phyloP scores from a whole-genome alignment of 2,329 filamentous ascomycete species.

The Epicoccum sorghinum region DNA sequence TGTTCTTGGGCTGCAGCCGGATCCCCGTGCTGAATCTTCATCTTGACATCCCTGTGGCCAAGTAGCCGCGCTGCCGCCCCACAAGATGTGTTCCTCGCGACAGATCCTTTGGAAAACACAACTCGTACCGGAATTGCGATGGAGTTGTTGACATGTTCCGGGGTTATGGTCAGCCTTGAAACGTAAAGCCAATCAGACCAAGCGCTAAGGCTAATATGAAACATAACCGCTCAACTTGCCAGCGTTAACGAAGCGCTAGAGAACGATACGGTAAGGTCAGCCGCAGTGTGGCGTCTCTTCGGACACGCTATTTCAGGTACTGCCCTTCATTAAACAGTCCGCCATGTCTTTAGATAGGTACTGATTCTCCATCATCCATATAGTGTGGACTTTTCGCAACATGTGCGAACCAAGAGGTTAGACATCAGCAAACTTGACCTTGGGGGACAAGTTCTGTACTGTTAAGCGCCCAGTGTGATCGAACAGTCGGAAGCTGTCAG shows the following conservation, averaged over 20 bases:
- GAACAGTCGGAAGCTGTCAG: constrained; percentile 14
- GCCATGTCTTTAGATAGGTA: constrained; percentile 3
- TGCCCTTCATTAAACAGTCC: constrained; percentile 34
- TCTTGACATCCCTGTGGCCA: constrained; percentile 20
- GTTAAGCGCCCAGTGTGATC: constrained; percentile 8
- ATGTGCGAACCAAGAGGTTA: constrained; percentile 14
- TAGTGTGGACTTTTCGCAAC: constrained; percentile 16
- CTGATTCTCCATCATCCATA: constrained; percentile 10
- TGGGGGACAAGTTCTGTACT: background rate
- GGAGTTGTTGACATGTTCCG: constrained; percentile 25
- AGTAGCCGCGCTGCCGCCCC: constrained; percentile 24
- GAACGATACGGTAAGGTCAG: constrained; percentile 21
- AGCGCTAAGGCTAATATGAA: constrained; percentile 37
- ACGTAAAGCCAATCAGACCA: constrained; percentile 32
- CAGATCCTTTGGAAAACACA: constrained; percentile 26
- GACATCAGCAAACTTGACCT: background rate
- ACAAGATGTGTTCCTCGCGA: constrained; percentile 33
- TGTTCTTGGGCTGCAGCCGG: constrained; percentile 24
- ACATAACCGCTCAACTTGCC: constrained; percentile 29
- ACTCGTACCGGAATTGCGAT: constrained; percentile 24
- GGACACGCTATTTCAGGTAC: constrained; percentile 41
- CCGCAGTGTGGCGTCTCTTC: constrained; percentile 36
- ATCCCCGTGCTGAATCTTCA: constrained; percentile 19
- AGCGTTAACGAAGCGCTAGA: constrained; percentile 28
- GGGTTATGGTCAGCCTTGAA: constrained; percentile 30